Base-by-base conservation (phyloP, 495 filamentous ascomycete genomes). In the Gamarada debralockiae region DNA sequence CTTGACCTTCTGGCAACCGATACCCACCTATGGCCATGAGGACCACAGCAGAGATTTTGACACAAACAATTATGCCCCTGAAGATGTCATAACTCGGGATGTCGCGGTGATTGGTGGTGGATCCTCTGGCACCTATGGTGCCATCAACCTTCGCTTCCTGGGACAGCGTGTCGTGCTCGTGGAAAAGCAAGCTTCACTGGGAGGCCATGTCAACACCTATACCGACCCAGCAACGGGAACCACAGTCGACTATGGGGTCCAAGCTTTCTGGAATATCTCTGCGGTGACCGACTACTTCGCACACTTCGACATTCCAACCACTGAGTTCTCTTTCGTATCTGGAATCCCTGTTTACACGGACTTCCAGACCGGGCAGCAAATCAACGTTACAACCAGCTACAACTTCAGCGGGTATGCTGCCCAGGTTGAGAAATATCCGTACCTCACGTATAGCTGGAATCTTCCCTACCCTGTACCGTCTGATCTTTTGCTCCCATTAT, bases 61-160 rank as follows among this genome's bases (percentile, higher is more conserved):
- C n/a, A n/a, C n/a, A n/a, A n/a, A n/a, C n/a, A n/a, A n/a, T n/a
- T 34, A 34, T n/a, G 31, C 31, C 8, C 8, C 31, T 8, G 31
- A 34, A 14, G 46, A 46, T 17, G 25, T 53, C n/a, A 52, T 58
- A 10, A 21, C 23, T 13, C 27, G 51, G 29, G 76, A 80, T 65
- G 64, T 81, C 27, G 69, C 63, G 12, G 71, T 81, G 33, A 67
- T 80, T 23, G 76, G 78, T 0, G 77, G 76, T 20, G 78, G 78
- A 8, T 62, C 75, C 15, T 52, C 67, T 2, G 78, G 78, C 3
- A 72, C 70, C 1, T 78, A 73, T 52, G 60, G 71, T 0, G 72
- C 76, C 0, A 54, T 79, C 22, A 48, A 61, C 13, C 65, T 81
- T 0, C 53, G 52, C 4, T 67, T 75, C 43, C 37, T 62, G 47